Base-by-base conservation (phyloP, 2,329 filamentous ascomycete species). In the Scortechinia acanthostroma region DNA sequence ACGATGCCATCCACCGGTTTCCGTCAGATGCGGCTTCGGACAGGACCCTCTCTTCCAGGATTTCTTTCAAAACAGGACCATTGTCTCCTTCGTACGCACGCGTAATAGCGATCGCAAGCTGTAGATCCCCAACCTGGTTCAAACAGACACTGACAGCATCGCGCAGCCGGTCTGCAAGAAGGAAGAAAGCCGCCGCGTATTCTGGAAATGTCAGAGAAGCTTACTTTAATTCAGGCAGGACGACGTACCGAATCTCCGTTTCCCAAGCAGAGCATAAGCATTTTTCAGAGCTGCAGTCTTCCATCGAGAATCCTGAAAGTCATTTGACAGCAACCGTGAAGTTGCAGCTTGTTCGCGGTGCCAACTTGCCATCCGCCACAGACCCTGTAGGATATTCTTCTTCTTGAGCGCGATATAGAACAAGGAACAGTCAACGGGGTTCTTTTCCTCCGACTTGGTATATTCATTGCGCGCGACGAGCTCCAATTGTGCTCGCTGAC, bases 361-460 rank as follows among this genome's bases (percentile, higher is more conserved):
- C 83, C 93, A 93, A 33, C 72, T 80, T 4, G 93, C 91, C 78
- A 97, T 96, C 16, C 94, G 81, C 93, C 93, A 98, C 1, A 98
- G 71, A 0, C 90, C 91, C 52, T 95, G 79, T 1, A 98, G 76
- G 0, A 97, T 86, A 2, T 86, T 76, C 62, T 98, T 98, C 69
- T 96, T 97, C 52, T 76, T 79, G 13, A 98, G 73, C 0, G 94
- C 91, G 16, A 98, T 73, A 60, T 97, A 98, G 65, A 86, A 95
- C 5, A 98, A 68, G 51, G 85, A 88, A 64, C 93, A 97, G 55
- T 95, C 86, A 5, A 95, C 80, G 0, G 93, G 93, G 53, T 95
- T 91, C 60, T 90, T 93, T 47, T 86, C 77, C 22, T 95, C 89
- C 19, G 80, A 83, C 52, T 88, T 89, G 15, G 88, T 90, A 62